Evolutionary conservation across 2,329 filamentous ascomycete genomes (phyloP), one percentile per base, ranked within the genome.

Genomic region (Fusarium tupiense): DNA sequence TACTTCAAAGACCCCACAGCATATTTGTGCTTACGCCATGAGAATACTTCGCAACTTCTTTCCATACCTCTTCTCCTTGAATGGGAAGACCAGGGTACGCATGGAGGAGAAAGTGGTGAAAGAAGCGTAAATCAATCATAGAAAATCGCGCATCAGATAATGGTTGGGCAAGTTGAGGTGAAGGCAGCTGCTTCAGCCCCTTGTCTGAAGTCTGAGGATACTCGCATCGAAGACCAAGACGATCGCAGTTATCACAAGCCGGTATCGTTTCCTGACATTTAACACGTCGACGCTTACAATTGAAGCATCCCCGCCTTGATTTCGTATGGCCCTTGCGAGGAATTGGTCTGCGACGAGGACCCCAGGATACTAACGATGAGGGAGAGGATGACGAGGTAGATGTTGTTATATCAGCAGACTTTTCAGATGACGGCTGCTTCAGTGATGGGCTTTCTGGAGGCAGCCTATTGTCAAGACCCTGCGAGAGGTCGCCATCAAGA

Each of bases 1-100:
- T 16, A 1, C 3, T 8, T 3, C 4, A 47, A 16, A 3, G 14
- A 2, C 14, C 33, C 1, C 20, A 5, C 19, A 1, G 8, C 4
- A 16, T 3, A 10, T 6, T 1, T 47, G 9, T 8, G 3, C 46
- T 49, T 31, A 49, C 46, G 0, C 46, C 26, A 22, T 49, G 46
- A 49, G 46, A 49, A 22, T 49, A 49, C 20, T 49, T 29, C 0
- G 46, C 46, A 22, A 49, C 46, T 31, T 49, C 46, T 49, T 8
- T 49, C 46, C 26, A 49, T 31, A 49, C 26, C 4, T 49, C 14
- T 49, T 49, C 46, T 0, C 46, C 46, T 2, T 49, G 46, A 2
- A 49, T 49, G 0, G 46, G 46, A n/a, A 49, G 46, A 2, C 46
- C 46, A n/a, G 26, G 46, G 6, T 49, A 49, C 2, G 46, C 46